Evolutionary conservation across 1,284 basidiomycete species (phyloP), one percentile per base, ranked within the genome.

Genomic region (Omphalotus olearius): DNA sequence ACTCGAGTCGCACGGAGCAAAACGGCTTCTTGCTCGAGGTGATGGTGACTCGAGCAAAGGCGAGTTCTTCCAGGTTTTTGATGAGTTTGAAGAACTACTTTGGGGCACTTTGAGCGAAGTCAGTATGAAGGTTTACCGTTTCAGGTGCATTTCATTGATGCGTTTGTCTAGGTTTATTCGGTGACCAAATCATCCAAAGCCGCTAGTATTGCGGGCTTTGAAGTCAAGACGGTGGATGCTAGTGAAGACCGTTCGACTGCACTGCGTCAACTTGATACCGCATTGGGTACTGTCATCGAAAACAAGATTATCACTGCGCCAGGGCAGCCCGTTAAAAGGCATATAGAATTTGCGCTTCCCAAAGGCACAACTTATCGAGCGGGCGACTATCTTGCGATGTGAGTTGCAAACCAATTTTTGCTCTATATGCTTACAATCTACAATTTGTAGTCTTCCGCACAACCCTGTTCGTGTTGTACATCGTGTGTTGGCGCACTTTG

Each of bases 331-430:
- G 65, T 60, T 6, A 79, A 76, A 60, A 64, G 71, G 47, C 75
- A 75, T 51, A 69, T 79, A 28, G 74, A 71, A 43, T 68, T 78
- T 53, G 62, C 69, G 55, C 64, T 77, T 6, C 76, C 75, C 1
- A 65, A 71, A 37, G 68, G 65, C 14, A 61, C 65, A 55, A 67
- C 64, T 2, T 72, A 69, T 55, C 61, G 68, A 39, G 66, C 74
- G 4, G 77, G 77, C 14, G 77, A 79, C 59, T 78, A 79, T 57
- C 66, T 78, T 18, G 70, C 72, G 0, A 70, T 79, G 72, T 73
- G 37, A 54, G 67, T 59, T n/a, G 7, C 4, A 13, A 13, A 4
- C 9, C 2, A 33, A 33, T 10, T 25, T 25, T 28, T 25, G 3
- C 26, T 36, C 26, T 25, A 6, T 6, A 2, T 14, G 44, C 14